Percentiles rank a stretch among this genome's conserved stretches.
Conservation (phyloP, 2,329 filamentous ascomycete species). For the Aspergillus ruber region DNA sequence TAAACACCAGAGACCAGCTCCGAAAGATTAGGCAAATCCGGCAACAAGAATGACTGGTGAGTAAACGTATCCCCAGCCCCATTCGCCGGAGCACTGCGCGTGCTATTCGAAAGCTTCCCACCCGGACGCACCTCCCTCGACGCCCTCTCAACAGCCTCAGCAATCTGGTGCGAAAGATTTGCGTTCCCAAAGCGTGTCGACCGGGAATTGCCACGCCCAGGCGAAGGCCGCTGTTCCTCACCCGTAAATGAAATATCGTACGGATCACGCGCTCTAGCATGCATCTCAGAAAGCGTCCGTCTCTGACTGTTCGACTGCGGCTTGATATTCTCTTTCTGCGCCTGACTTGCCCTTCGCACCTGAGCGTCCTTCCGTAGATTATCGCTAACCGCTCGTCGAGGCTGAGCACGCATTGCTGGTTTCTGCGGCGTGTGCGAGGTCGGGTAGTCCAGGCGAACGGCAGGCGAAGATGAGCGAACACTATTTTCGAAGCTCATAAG, state of each 20-base stretch:
- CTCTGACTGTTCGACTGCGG: constrained; percentile 34
- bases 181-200: constrained; percentile 51
- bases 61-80: constrained; percentile 43
- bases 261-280: constrained; percentile 47
- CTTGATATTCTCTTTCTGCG: constrained; percentile 36
- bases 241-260: constrained; percentile 48
- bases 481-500: constrained; percentile 45
- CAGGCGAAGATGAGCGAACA: constrained; percentile 35
- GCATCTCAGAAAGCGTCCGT: constrained; percentile 50
- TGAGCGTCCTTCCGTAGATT: constrained; percentile 38
- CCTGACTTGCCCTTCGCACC: constrained; percentile 33
- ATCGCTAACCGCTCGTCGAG: constrained; percentile 27
- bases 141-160: constrained; percentile 33
- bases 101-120: constrained; percentile 13
- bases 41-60: constrained; percentile 55
- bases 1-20: constrained; percentile 56
- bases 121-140: constrained; percentile 28
- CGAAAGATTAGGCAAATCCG: constrained; percentile 55
- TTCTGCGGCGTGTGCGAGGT: constrained; percentile 31
- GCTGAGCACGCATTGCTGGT: constrained; percentile 19
- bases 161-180: constrained; percentile 36
- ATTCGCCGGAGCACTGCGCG: constrained; percentile 17
- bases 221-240: constrained; percentile 43
- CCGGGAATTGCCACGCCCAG: constrained; percentile 37
- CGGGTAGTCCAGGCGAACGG: constrained; percentile 33